Evolutionary conservation across 202 grass and related monocot species (phyloP).

Genomic region (Carex arenaria): DNA sequence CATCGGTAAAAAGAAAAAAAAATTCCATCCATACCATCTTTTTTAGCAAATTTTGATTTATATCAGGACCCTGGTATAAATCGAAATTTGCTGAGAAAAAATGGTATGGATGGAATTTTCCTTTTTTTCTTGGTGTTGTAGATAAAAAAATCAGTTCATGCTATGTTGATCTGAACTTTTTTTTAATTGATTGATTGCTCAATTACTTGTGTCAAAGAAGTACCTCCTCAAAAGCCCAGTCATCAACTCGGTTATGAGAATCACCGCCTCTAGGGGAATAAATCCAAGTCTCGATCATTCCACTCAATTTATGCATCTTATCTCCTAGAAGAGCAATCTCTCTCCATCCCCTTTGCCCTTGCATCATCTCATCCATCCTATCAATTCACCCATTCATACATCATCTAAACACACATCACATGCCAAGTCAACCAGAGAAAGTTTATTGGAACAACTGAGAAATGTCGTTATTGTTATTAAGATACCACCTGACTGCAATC

Average conservation of each 20-base stretch:
- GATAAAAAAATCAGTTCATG: not conserved
- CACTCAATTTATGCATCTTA: constrained; percentile 72
- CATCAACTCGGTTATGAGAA: constrained; percentile 32
- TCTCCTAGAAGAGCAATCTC: constrained; percentile 72
- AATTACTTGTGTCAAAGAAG: not conserved
- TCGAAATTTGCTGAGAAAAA: no score
- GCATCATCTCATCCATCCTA: constrained; percentile 99
- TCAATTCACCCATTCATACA: constrained; percentile 12
- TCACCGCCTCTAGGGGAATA: constrained; percentile 58
- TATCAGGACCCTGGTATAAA: no score
- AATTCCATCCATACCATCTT: no score
- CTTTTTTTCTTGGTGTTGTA: no score
- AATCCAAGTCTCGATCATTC: constrained; percentile 70
- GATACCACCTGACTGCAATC: not conserved
- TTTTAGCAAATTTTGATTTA: no score
- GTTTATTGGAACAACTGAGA: not conserved
- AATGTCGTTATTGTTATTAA: not conserved
- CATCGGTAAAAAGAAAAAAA: no score
- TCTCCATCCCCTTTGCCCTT: constrained; percentile 94
- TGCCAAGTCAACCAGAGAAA: not conserved
- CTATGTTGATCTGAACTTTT: constrained; percentile 12
- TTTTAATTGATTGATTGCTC: not conserved
- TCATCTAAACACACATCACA: not conserved
- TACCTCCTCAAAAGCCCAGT: constrained; percentile 88
- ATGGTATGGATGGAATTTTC: no score